These are phyloP conservation scores for Eucalyptus coolabah DNA, from an alignment of 345 rosid species.

Conservation along the genomic window DNA sequence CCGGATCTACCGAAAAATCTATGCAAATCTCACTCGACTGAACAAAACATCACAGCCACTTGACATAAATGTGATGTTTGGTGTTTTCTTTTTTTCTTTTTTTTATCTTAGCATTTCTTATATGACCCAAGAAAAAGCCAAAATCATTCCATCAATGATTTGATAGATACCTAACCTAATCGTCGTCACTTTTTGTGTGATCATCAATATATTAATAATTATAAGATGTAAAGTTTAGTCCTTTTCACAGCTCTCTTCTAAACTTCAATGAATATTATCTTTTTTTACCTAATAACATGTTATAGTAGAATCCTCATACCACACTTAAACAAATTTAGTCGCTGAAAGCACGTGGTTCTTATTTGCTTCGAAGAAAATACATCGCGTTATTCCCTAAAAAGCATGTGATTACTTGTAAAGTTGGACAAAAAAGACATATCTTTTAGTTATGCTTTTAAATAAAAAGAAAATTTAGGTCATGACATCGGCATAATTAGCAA, in stretches of 20 bases:
- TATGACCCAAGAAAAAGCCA: neutral
- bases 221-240: neutral
- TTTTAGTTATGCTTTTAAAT: no score
- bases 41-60: neutral
- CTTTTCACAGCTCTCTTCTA: neutral
- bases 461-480: neutral
- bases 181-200: neutral
- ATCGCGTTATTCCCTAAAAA: accelerated
- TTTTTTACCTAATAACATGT: neutral
- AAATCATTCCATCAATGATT: neutral
- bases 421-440: neutral
- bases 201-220: neutral
- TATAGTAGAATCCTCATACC: neutral
- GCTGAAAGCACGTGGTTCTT: neutral
- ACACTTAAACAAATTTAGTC: neutral
- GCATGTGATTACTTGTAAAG: no score
- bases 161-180: neutral
- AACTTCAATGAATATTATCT: neutral
- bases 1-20: neutral
- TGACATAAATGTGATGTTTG: neutral
- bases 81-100: neutral
- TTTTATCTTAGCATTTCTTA: neutral
- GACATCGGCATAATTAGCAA: neutral
- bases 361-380: neutral
- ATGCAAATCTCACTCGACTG: neutral